These are phyloP conservation scores for Apocynum venetum DNA, from an alignment of 257 asterid species.

Conservation along the genomic window DNA sequence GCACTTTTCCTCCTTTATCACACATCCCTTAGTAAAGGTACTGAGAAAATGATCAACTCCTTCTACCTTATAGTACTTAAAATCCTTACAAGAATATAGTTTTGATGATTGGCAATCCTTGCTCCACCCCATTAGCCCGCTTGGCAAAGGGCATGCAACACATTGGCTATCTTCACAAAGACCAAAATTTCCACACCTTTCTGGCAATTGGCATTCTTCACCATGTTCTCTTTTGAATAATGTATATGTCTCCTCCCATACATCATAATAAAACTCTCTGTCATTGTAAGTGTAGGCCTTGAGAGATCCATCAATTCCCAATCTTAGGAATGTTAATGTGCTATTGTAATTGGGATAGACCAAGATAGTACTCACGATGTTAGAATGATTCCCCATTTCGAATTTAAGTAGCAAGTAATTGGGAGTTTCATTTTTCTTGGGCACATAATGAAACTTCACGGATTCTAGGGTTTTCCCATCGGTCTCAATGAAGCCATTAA, in stretches of 20 bases:
- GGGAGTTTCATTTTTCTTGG: too few species aligned
- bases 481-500: too few species aligned
- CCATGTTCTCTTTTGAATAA: constrained; percentile 20
- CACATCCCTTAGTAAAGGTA: constrained; percentile 25
- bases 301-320: neutral
- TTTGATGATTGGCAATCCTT: constrained; percentile 23
- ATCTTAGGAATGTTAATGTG: neutral
- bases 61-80: constrained; percentile 27
- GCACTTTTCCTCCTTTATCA: constrained; percentile 26
- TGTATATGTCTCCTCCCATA: constrained; percentile 30
- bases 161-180: constrained; percentile 43
- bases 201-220: constrained; percentile 32
- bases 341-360: neutral
- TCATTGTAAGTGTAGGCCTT: constrained; percentile 7
- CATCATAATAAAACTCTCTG: constrained; percentile 2
- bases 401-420: too few species aligned
- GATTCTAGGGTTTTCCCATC: too few species aligned
- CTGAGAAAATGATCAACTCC: constrained; percentile 39
- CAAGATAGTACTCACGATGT: too few species aligned
- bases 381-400: too few species aligned
- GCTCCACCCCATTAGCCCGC: constrained; percentile 41
- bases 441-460: too few species aligned
- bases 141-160: constrained; percentile 40
- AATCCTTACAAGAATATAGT: constrained; percentile 20
- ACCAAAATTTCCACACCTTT: constrained; percentile 34